These are phyloP conservation scores for Xylaria sp. DNA, from an alignment of 2,329 filamentous ascomycete species.

Conservation along the genomic window DNA sequence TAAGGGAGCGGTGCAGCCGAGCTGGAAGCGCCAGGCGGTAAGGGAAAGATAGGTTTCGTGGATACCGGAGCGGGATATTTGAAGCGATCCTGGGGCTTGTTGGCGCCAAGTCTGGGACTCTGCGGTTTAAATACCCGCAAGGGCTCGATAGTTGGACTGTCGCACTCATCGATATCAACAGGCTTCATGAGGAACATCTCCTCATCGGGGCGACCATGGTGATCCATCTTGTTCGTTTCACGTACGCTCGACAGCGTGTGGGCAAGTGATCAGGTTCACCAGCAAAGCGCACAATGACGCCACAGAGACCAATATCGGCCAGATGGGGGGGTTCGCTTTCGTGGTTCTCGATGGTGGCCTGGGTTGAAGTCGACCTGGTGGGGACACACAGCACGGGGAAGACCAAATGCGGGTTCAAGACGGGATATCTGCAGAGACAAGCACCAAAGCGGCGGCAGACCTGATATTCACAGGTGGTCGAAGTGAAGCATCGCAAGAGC, in stretches of 20 bases:
- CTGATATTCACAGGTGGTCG: not conserved
- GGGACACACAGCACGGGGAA: slow-evolving; percentile 15
- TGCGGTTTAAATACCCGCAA: slow-evolving; percentile 78
- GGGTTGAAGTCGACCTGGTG: slow-evolving; percentile 22
- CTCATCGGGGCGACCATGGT: slow-evolving; percentile 66
- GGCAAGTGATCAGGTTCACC: slow-evolving; percentile 5
- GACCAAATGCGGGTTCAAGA: not conserved
- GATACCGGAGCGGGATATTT: slow-evolving; percentile 47
- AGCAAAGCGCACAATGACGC: slow-evolving; percentile 23
- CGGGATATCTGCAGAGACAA: not conserved
- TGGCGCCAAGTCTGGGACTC: slow-evolving; percentile 51
- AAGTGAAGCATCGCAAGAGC: not conserved
- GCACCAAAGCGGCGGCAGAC: not conserved
- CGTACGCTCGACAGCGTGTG: slow-evolving; percentile 20
- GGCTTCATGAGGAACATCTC: slow-evolving; percentile 73
- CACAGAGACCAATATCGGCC: slow-evolving; percentile 22
- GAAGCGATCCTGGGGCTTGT: slow-evolving; percentile 39
- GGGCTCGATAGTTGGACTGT: slow-evolving; percentile 77
- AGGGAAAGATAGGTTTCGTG: slow-evolving; percentile 55
- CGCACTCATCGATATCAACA: slow-evolving; percentile 47
- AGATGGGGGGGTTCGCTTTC: slow-evolving; percentile 22
- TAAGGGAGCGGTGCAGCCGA: slow-evolving; percentile 65
- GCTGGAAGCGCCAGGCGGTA: slow-evolving; percentile 65
- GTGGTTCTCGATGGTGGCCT: slow-evolving; percentile 11
- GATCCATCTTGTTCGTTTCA: slow-evolving; percentile 39